phyloP scores from a whole-genome alignment of 2,329 filamentous ascomycete species.

The Colletotrichum sp. region DNA sequence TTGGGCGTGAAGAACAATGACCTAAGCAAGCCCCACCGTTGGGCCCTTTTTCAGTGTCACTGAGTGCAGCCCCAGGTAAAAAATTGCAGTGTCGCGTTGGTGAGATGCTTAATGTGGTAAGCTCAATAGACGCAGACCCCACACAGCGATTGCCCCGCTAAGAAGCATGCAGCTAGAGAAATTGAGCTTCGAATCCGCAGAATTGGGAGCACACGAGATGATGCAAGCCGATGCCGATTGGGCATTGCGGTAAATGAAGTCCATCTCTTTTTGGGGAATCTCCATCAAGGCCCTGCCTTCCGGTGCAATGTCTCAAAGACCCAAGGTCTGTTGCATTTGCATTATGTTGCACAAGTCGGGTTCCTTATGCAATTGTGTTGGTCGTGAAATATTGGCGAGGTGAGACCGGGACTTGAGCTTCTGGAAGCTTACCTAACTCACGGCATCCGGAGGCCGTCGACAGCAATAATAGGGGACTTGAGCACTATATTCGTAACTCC shows the following conservation, averaged over 20 bases:
- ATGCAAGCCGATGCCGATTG: neutral
- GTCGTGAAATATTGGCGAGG: neutral
- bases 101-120: neutral
- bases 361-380: neutral
- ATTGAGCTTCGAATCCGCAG: neutral
- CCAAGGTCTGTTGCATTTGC: neutral
- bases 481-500: constrained; percentile 1
- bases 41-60: neutral
- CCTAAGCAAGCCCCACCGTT: constrained; percentile 13
- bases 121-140: neutral
- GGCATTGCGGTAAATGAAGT: neutral
- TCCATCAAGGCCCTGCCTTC: neutral
- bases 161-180: neutral
- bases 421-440: neutral
- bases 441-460: neutral
- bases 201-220: neutral
- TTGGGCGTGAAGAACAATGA: constrained; percentile 5
- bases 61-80: neutral
- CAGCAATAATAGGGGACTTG: neutral
- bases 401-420: neutral
- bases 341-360: neutral
- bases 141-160: neutral
- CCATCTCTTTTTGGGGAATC: neutral
- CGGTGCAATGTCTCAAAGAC: neutral
- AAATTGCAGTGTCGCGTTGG: neutral